Base-by-base conservation (phyloP, 768 basidiomycete species). In the Mycena leptocephala region DNA sequence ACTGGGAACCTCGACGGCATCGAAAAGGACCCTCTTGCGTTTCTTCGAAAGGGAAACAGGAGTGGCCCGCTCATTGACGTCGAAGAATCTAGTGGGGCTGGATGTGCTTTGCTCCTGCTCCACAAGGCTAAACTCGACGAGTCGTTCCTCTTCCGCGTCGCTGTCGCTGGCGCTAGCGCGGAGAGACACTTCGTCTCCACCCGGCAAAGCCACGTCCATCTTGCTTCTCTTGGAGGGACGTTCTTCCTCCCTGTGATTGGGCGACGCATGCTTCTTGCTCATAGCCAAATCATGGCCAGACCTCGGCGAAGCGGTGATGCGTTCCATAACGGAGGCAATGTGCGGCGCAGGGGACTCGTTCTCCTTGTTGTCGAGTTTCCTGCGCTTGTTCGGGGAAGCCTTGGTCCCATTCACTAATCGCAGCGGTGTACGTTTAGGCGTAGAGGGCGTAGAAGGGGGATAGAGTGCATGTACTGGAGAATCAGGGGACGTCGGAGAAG, bases 321-420 rank as follows among this genome's bases (percentile, higher is more conserved):
- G 87, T 72, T 93, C 92, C 35, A 85, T 75, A 26, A 90, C 85
- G 43, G 89, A 84, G 1, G 85, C 70, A 59, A 85, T 82, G 33
- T 80, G 72, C 11, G 79, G 78, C 6, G 83, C 75, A 39, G 91
- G 92, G 0, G 89, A 89, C 37, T 82, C 72, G 79, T 95, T 95
- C 81, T 95, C 94, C 83, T 95, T 95, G 81, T 93, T 78, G 20
- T 80, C 82, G 33, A 83, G 65, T 43, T 75, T 75, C 75, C 85
- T 82, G 65, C 87, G 85, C 73, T 88, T 87, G 76, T 86, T 87
- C 26, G 84, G 82, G 26, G 87, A 86, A 35, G 82, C 77, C 24
- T 70, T 75, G 65, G 79, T 80, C 53, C 74, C 79, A 26, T 71
- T 70, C 39, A 78, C 79, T 46, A 72, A 30, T 35, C 75, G 79